A percentile compares a stretch with the other conserved stretches of the same genome.
phyloP scores from a whole-genome alignment of 2,329 filamentous ascomycete genomes.

The Nothopassalora personata region DNA sequence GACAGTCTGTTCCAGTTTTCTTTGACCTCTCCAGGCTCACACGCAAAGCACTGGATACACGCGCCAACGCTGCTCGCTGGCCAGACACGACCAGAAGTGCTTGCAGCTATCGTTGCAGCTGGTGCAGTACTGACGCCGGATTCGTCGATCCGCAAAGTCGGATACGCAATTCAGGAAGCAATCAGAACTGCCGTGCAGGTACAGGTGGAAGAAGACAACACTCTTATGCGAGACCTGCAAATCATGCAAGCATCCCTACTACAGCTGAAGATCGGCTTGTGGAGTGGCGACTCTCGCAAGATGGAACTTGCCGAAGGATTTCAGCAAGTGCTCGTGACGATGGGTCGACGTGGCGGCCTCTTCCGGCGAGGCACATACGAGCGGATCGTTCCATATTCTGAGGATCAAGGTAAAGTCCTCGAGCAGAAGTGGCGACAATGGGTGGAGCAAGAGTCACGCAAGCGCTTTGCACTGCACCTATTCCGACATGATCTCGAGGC shows the following conservation, averaged over 20 bases:
- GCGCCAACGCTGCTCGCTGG: constrained; percentile 55
- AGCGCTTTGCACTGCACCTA: constrained; percentile 61
- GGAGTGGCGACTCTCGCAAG: constrained; percentile 55
- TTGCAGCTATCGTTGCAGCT: constrained; percentile 56
- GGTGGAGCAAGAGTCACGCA: constrained; percentile 61
- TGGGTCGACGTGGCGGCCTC: constrained; percentile 51
- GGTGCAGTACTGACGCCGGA: constrained; percentile 57
- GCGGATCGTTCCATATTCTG: constrained; percentile 45
- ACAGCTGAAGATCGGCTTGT: constrained; percentile 50
- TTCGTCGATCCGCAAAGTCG: constrained; percentile 56
- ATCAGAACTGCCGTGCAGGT: constrained; percentile 37
- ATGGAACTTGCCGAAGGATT: constrained; percentile 58
- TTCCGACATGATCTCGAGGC: constrained; percentile 62
- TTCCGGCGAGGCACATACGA: constrained; percentile 48
- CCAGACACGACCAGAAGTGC: constrained; percentile 53
- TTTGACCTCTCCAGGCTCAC: constrained; percentile 51
- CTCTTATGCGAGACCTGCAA: constrained; percentile 47
- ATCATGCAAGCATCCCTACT: constrained; percentile 49
- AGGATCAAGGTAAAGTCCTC: constrained; percentile 53
- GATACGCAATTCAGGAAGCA: constrained; percentile 48
- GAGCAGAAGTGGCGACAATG: constrained; percentile 62
- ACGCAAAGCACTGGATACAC: constrained; percentile 58
- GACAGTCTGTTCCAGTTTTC: constrained; percentile 59
- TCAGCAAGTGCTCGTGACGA: constrained; percentile 49
- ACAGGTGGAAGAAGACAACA: constrained; percentile 48